phyloP scores from a whole-genome alignment of 306 rosid species.

The Dryas alaskensis region DNA sequence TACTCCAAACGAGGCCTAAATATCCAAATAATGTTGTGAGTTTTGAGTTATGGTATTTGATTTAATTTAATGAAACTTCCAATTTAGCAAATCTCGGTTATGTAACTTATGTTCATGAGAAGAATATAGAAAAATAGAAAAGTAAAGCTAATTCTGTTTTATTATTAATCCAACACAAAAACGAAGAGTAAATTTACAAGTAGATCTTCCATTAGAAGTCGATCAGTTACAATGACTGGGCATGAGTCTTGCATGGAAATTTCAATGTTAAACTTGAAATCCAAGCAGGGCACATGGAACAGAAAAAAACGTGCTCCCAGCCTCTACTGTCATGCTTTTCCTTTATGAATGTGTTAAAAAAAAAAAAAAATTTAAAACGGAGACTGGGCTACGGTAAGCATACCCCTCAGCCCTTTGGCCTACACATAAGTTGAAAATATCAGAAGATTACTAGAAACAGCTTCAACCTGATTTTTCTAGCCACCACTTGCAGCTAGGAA shows the following conservation, averaged over 20 bases:
- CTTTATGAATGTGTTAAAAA: slow-evolving; percentile 19
- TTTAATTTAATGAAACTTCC: too few relatives aligned
- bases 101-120: too few relatives aligned
- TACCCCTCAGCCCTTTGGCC: slow-evolving; percentile 3
- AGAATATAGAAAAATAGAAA: too few relatives aligned
- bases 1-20: too few relatives aligned
- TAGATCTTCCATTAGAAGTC: slow-evolving; percentile 23
- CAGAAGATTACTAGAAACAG: slow-evolving; percentile 23
- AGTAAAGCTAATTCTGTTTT: background rate
- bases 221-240: slow-evolving; percentile 26
- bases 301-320: slow-evolving; percentile 35
- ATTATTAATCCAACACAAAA: background rate
- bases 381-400: slow-evolving; percentile 19
- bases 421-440: slow-evolving; percentile 33
- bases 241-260: slow-evolving; percentile 30
- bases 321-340: slow-evolving; percentile 28
- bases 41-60: too few relatives aligned
- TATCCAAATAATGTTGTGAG: too few relatives aligned
- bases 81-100: too few relatives aligned
- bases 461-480: slow-evolving; percentile 30
- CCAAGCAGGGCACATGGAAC: slow-evolving; percentile 55
- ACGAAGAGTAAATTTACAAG: slow-evolving; percentile 14
- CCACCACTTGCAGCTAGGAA: slow-evolving; percentile 63
- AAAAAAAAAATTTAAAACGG: slow-evolving; percentile 18
- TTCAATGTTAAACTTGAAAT: slow-evolving; percentile 29